Evolutionary conservation across 305 asterid genomes (phyloP), one percentile per base, ranked within the genome.

Genomic region (Solanum hybrid): DNA sequence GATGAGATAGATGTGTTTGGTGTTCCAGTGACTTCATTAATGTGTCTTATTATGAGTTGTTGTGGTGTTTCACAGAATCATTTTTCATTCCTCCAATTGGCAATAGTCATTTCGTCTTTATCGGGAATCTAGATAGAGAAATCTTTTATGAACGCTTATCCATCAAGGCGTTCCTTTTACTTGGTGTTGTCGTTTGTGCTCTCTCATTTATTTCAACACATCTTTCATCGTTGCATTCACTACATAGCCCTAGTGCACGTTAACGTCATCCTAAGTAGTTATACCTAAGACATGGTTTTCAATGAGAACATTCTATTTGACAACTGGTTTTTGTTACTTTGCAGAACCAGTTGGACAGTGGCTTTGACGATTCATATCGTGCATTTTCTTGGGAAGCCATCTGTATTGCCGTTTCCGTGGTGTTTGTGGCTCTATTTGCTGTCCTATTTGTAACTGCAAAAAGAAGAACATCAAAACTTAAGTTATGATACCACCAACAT

Each of bases 391-490:
- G 95, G 96, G 91, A 91, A 92, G 85, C 88, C 73, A 79, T 93
- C 75, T 90, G 85, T 88, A 27, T 95, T 86, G 90, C 92, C 80
- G n/a, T 90, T 56, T 51, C 91, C 24, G 91, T 87, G 38, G 81
- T 95, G 88, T 78, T 92, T 66, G 89, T 95, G 90, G 90, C 93
- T 89, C 81, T 96, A 80, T 89, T 91, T 78, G 20, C 93, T 86
- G 90, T 92, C 77, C 80, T 94, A 86, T 93, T 90, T 93, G 92
- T 93, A 90, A 95, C 92, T 89, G 93, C 98, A 82, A 95, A 93
- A 91, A 91, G 95, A 91, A 94, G 95, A 93, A 93, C 91, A 73
- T 94, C 92, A 2, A 97, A 97, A 93, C 88, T 95, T 78, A 96
- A 97, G 92, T 16, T 94, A 89, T 97, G 92, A 92, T 88, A 51